A percentile compares a stretch with the other conserved stretches of the same genome.
phyloP scores from a whole-genome alignment of 23 red algal species.

The Gracilaria caudata region DNA sequence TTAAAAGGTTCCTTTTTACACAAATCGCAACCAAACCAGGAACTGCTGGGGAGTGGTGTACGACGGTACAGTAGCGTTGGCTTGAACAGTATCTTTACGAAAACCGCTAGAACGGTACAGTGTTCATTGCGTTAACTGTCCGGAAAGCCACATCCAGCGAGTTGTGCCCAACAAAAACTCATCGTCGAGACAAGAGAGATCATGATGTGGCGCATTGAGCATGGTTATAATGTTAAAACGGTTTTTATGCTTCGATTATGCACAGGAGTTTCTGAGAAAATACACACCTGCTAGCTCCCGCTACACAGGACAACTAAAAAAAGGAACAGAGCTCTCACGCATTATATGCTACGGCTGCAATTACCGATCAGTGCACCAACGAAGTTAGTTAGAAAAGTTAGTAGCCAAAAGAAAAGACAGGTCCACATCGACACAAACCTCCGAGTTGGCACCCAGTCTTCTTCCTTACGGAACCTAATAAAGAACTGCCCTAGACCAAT shows the following conservation, averaged over 20 bases:
- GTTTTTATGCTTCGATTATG: slow-evolving; percentile 41
- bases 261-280: slow-evolving; percentile 44
- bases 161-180: too few relatives aligned
- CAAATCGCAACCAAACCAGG: too few relatives aligned
- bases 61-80: too few relatives aligned
- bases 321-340: slow-evolving; percentile 21
- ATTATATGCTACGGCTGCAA: neutral
- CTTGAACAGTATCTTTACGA: too few relatives aligned
- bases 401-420: slow-evolving; percentile 41
- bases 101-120: too few relatives aligned
- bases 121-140: too few relatives aligned
- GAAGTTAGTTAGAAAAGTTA: slow-evolving; percentile 32
- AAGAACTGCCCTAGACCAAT: neutral
- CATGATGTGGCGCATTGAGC: too few relatives aligned
- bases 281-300: slow-evolving; percentile 22
- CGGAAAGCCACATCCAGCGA: too few relatives aligned
- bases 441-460: slow-evolving; percentile 24
- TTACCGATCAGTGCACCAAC: slow-evolving; percentile 17
- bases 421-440: slow-evolving; percentile 29
- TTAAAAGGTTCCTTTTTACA: too few relatives aligned
- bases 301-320: slow-evolving; percentile 20
- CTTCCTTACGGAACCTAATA: neutral
- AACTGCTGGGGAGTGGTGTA: too few relatives aligned
- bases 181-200: too few relatives aligned
- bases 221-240: slow-evolving; percentile 10